Evolutionary conservation across 23 red algal genomes (phyloP), one percentile per base, ranked within the genome.

Genomic region (Pyropia yezoensis): DNA sequence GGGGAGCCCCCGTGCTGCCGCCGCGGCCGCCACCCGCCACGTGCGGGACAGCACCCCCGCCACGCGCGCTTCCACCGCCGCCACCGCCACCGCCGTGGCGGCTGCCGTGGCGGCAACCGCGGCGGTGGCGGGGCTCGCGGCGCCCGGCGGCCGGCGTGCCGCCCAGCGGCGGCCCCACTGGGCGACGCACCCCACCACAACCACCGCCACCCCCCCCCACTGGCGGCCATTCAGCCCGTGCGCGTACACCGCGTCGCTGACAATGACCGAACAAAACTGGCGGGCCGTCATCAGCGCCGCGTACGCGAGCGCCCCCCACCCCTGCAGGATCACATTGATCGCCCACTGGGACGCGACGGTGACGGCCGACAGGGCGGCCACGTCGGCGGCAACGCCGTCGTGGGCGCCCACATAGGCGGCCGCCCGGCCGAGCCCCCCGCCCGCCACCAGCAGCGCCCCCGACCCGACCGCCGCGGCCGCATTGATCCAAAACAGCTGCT

Each of bases 401-500:
- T 85, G 77, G 16, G 18, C 0, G 18, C 13, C 50, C 16, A 71
- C 32, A 52, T 87, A 85, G 22, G 22, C 13, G 9, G 81, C 15
- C 28, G 54, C 69, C 23, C 76, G 47, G 15, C n/a, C n/a, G 27
- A 86, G 27, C 0, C 53, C 60, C 53, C 78, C 72, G 16, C 61
- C n/a, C 27, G 50, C 39, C 18, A 23, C 58, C 0, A 95, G 65
- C 0, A 29, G 63, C 1, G 80, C 13, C 21, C 80, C 45, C 29
- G 74, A 70, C 0, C 86, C 62, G 17, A n/a, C 19, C 12, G 69
- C 74, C 24, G 89, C 79, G 22, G 76, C 69, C 0, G 86, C 24
- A 49, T 95, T 95, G 53, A 95, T 79, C 39, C 72, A 86, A 22
- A 95, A 59, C 80, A 95, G 86, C 61, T 95, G 89, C n/a, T 86